Conservation (phyloP, 805 yeast genomes). For the Ogataea trehalophila region DNA sequence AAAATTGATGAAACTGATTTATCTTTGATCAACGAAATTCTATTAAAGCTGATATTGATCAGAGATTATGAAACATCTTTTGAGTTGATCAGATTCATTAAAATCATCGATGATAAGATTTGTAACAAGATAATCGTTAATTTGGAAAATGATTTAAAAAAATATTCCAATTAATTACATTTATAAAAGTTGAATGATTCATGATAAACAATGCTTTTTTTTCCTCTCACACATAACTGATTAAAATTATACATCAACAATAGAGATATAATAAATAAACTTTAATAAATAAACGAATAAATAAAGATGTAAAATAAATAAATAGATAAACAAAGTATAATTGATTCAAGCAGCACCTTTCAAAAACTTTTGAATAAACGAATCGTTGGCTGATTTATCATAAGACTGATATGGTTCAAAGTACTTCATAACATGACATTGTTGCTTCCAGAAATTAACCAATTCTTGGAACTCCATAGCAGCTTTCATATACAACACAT, state of each 20-base stretch:
- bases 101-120: constrained; percentile 37
- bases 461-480: constrained; percentile 90
- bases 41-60: constrained; percentile 36
- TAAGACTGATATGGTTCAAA: constrained; percentile 63
- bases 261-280: constrained; percentile 6
- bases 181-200: background rate
- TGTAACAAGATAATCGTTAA: constrained; percentile 34
- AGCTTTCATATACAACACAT: constrained; percentile 72
- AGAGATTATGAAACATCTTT: constrained; percentile 50
- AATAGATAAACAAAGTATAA: constrained; percentile 22
- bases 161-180: constrained; percentile 1
- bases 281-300: constrained; percentile 22
- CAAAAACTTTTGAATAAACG: constrained; percentile 69
- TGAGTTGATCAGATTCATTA: constrained; percentile 50
- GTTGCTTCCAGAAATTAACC: constrained; percentile 87
- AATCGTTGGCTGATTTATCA: constrained; percentile 49
- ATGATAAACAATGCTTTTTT: background rate
- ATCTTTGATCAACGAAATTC: constrained; percentile 37
- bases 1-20: constrained; percentile 30
- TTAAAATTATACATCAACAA: background rate
- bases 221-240: background rate
- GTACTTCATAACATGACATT: constrained; percentile 77
- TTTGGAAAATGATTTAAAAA: constrained; percentile 13
- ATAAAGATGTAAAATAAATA: constrained; percentile 31
- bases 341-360: constrained; percentile 44